Evolutionary conservation across 768 basidiomycete species (phyloP), one percentile per base, ranked within the genome.

Genomic region (Russula abietina): DNA sequence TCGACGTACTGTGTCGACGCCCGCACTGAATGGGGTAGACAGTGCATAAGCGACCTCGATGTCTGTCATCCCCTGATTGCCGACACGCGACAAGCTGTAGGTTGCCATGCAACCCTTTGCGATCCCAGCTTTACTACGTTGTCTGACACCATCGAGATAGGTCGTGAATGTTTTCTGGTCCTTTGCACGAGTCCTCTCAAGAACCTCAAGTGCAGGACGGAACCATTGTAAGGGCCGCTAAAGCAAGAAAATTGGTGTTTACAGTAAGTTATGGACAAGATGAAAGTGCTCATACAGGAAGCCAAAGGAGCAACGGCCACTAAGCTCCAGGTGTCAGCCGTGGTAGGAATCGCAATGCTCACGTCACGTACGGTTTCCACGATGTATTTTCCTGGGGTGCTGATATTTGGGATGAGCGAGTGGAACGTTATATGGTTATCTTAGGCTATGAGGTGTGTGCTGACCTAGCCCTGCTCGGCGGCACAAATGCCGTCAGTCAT

Each of bases 161-260:
- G 7, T 36, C 19, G 57, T 38, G 43, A 54, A 59, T 9, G 26
- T 39, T 26, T 51, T 30, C 1, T 39, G 43, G 39, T 64, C 62
- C 4, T 36, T 49, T 8, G 33, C 48, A 14, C 46, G 53, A 26
- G 38, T 43, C 19, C 32, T 33, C 26, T 66, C 62, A 10, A 54
- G 43, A 22, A 16, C 8, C 7, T 30, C 24, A 5, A 54, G 41
- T 10, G 28, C 49, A 28, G 53, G 32, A 50, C 64, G 64, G 51
- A 65, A 65, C 64, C 64, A 65, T 38, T 65, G 64, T 7, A 65
- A 41, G 8, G 55, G 55, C 19, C 51, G 54, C 52, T 65, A 28
- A 43, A 26, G 7, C 8, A 17, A 12, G 14, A 8, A 16, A n/a
- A 32, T 17, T 30, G 24, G 30, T 6, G 30, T 30, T 16, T 9